Evolutionary conservation across 345 rosid species (phyloP).

Genomic region (Brassica incana): DNA sequence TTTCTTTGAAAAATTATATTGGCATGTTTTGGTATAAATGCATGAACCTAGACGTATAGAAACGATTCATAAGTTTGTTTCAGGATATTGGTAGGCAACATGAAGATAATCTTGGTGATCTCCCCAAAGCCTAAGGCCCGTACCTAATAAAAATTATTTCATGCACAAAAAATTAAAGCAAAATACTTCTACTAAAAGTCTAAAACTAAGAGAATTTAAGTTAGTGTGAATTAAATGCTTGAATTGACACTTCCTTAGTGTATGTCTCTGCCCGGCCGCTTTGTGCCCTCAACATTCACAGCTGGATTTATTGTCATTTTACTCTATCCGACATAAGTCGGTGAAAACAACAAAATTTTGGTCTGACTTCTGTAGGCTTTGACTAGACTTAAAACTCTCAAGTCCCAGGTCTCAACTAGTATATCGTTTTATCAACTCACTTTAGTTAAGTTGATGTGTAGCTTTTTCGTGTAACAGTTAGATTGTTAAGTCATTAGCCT

Average conservation of each 20-base stretch:
- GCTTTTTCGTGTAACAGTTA: slow-evolving; percentile 9
- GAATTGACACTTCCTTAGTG: slow-evolving; percentile 43
- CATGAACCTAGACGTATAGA: slow-evolving; percentile 30
- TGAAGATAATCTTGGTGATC: slow-evolving; percentile 22
- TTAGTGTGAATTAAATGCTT: slow-evolving; percentile 32
- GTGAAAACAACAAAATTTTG: slow-evolving; percentile 34
- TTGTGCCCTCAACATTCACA: slow-evolving; percentile 34
- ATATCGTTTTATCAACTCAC: slow-evolving; percentile 15
- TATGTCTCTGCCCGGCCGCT: slow-evolving; percentile 38
- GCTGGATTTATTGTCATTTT: slow-evolving; percentile 31
- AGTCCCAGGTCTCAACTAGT: slow-evolving; percentile 10
- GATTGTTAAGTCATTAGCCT: neutral
- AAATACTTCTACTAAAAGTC: neutral
- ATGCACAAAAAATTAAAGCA: neutral
- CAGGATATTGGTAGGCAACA: slow-evolving; percentile 21
- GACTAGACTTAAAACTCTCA: slow-evolving; percentile 23
- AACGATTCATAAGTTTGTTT: slow-evolving; percentile 11
- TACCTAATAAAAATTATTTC: neutral
- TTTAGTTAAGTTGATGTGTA: slow-evolving; percentile 2
- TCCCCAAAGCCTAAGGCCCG: slow-evolving; percentile 28
- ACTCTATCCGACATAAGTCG: slow-evolving; percentile 38
- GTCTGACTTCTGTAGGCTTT: slow-evolving; percentile 31
- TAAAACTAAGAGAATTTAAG: slow-evolving; percentile 16
- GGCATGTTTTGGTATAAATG: slow-evolving; percentile 23
- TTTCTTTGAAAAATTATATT: neutral